phyloP scores from a whole-genome alignment of 1,139 yeast genomes.

The Lodderomyces margitis region DNA sequence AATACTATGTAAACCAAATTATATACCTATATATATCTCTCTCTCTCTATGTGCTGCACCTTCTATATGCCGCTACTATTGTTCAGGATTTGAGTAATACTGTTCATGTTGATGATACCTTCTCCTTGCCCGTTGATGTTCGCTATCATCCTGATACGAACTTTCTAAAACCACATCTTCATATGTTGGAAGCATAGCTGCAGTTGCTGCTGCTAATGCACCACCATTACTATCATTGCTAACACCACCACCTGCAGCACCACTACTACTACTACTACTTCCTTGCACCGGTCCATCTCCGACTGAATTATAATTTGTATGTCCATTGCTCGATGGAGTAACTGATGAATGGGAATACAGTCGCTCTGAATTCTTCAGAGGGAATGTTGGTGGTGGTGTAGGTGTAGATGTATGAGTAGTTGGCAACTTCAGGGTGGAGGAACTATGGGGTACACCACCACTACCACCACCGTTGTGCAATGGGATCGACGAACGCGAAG shows the following conservation, averaged over 20 bases:
- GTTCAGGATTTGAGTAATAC: conserved; percentile 28
- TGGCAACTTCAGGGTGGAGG: background rate
- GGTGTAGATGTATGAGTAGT: conserved; percentile 2
- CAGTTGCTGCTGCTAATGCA: conserved; percentile 1
- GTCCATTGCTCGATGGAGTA: conserved; percentile 1
- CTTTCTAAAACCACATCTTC: conserved; percentile 34
- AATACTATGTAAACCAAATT: background rate
- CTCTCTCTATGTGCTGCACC: too few relatives aligned
- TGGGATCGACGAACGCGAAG: conserved; percentile 14
- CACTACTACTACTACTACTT: background rate
- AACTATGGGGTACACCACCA: conserved; percentile 5
- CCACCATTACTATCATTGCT: background rate
- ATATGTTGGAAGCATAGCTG: conserved; percentile 27
- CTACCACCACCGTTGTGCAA: conserved; percentile 2
- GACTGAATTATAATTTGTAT: background rate
- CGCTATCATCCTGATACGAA: conserved; percentile 26
- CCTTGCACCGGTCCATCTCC: background rate
- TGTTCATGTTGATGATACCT: conserved; percentile 39
- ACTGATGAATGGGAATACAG: conserved; percentile 5
- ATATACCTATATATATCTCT: too few relatives aligned
- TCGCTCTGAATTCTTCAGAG: background rate
- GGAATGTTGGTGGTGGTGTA: conserved; percentile 6
- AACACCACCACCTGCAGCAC: background rate
- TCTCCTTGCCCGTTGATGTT: conserved; percentile 32
- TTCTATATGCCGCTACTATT: background rate